phyloP scores from a whole-genome alignment of 176 grass and related monocot genomes.

The Musa beccarii region DNA sequence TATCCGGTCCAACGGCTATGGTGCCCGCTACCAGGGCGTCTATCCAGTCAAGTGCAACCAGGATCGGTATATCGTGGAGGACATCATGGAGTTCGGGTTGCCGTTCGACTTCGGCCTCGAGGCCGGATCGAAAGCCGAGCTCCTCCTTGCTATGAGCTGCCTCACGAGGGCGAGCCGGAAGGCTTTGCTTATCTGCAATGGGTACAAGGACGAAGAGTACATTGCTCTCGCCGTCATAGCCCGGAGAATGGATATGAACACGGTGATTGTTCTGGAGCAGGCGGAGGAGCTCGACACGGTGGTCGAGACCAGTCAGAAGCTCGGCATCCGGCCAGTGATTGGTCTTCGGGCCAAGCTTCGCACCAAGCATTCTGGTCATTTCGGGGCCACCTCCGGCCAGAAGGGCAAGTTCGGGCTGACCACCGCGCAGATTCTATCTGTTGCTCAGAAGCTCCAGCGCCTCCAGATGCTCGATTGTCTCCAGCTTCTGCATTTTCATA shows the following conservation, averaged over 20 bases:
- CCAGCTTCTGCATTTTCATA: slow-evolving; percentile 19
- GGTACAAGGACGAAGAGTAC: slow-evolving; percentile 23
- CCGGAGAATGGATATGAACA: background rate
- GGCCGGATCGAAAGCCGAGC: slow-evolving; percentile 21
- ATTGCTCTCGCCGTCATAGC: slow-evolving; percentile 11
- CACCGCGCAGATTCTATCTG: slow-evolving; percentile 13
- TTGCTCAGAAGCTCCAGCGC: background rate
- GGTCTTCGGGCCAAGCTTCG: slow-evolving; percentile 18
- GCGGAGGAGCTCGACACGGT: slow-evolving; percentile 17
- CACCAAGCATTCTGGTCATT: slow-evolving; percentile 21
- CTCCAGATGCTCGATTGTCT: slow-evolving; percentile 21
- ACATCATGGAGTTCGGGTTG: slow-evolving; percentile 11
- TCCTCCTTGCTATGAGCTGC: slow-evolving; percentile 20
- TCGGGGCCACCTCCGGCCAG: slow-evolving; percentile 18
- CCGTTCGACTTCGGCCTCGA: slow-evolving; percentile 21
- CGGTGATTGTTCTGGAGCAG: slow-evolving; percentile 20
- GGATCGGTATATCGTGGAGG: slow-evolving; percentile 19
- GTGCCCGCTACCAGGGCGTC: slow-evolving; percentile 10
- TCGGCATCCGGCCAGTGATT: slow-evolving; percentile 11
- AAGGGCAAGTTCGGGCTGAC: slow-evolving; percentile 26
- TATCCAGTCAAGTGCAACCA: slow-evolving; percentile 23
- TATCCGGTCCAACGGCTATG: slow-evolving; percentile 9
- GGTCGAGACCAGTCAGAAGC: slow-evolving; percentile 3
- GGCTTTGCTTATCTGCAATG: slow-evolving; percentile 17
- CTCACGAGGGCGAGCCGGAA: slow-evolving; percentile 9